phyloP scores from a whole-genome alignment of 129 eudicot genomes.

The Sambucus nigra region DNA sequence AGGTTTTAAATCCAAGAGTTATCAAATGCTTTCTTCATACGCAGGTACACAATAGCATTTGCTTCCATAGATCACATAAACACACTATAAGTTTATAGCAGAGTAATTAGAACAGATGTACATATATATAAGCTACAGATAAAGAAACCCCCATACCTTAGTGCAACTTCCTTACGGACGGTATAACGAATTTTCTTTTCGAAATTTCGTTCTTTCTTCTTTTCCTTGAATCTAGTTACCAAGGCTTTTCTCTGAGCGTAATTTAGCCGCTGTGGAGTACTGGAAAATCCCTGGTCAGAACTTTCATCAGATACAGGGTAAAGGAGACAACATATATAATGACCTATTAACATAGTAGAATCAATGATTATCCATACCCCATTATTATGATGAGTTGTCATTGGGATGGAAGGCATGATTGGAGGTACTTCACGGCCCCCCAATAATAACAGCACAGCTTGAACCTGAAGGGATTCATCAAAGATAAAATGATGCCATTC shows the following conservation, averaged over 20 bases:
- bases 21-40: no score
- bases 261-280: conserved; percentile 35
- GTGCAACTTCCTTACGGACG: conserved; percentile 63
- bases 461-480: conserved; percentile 32
- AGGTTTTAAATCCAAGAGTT: no score
- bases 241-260: conserved; percentile 52
- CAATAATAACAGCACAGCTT: conserved; percentile 50
- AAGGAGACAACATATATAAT: neutral
- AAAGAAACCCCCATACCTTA: conserved; percentile 25
- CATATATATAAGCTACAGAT: neutral
- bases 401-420: conserved; percentile 30
- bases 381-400: conserved; percentile 14
- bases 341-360: no score
- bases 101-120: neutral
- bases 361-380: conserved; percentile 20
- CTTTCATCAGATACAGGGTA: neutral
- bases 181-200: conserved; percentile 66
- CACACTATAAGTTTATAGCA: neutral
- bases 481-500: neutral
- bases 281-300: conserved; percentile 26
- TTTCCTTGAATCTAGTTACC: conserved; percentile 47
- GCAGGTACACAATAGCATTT: no score
- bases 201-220: conserved; percentile 50
- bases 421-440: conserved; percentile 47
- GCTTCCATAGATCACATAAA: neutral